phyloP scores from a whole-genome alignment of 1,284 basidiomycete species.

The Cerioporus squamosus region DNA sequence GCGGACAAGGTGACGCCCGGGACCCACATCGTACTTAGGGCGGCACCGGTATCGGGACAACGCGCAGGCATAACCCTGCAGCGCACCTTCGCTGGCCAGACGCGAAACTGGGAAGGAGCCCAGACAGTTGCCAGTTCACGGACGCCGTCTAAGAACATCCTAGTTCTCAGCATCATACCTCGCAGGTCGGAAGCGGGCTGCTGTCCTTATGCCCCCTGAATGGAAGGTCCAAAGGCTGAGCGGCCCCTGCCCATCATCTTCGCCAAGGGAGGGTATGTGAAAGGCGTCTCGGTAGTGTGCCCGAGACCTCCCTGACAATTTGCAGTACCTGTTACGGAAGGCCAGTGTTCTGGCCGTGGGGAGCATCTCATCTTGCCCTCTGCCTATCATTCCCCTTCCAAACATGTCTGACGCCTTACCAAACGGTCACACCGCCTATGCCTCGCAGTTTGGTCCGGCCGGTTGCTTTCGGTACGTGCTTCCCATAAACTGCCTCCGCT shows the following conservation, averaged over 20 bases:
- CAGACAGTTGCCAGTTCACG: not conserved
- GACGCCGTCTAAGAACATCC: not conserved
- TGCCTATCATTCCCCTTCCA: slow-evolving; percentile 21
- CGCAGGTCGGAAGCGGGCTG: slow-evolving; percentile 10
- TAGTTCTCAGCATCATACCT: slow-evolving; percentile 4
- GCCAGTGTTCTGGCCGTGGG: slow-evolving; percentile 4
- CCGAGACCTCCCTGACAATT: slow-evolving; percentile 10
- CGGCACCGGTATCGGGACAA: too few species aligned
- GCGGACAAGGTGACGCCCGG: too few species aligned
- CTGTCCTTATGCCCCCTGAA: slow-evolving; percentile 8
- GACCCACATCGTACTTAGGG: too few species aligned
- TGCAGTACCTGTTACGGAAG: slow-evolving; percentile 16
- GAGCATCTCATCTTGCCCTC: slow-evolving; percentile 11
- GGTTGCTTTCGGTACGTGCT: slow-evolving; percentile 33
- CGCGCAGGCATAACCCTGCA: too few species aligned
- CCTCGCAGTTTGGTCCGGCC: slow-evolving; percentile 21
- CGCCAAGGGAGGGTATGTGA: slow-evolving; percentile 25
- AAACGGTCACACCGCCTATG: slow-evolving; percentile 25
- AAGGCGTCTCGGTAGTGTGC: slow-evolving; percentile 21
- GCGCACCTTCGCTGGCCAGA: not conserved
- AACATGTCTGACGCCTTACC: slow-evolving; percentile 22
- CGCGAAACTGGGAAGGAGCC: not conserved
- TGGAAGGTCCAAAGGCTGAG: slow-evolving; percentile 27
- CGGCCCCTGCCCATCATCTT: slow-evolving; percentile 14
- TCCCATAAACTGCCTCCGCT: slow-evolving; percentile 44